phyloP scores from a whole-genome alignment of 495 filamentous ascomycete genomes.

The Aspergillus steynii region DNA sequence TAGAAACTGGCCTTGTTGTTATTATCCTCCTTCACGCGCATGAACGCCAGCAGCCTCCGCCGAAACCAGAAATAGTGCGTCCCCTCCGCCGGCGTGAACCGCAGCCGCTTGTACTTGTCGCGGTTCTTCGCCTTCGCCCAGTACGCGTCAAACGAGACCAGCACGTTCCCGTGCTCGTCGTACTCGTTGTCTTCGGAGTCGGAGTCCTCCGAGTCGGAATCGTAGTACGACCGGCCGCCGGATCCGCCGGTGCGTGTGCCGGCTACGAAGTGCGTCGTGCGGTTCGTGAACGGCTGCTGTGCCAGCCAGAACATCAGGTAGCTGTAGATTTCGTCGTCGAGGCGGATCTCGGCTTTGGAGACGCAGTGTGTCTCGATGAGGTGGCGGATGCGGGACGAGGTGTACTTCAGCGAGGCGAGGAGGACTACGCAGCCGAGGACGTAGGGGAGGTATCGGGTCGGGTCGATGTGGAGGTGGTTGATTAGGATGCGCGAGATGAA shows the following conservation, averaged over 20 bases:
- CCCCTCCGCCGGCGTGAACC: constrained; percentile 65
- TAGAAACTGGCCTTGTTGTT: constrained; percentile 24
- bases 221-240: constrained; percentile 45
- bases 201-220: constrained; percentile 36
- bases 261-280: constrained; percentile 60
- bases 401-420: constrained; percentile 51
- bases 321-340: constrained; percentile 68
- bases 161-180: constrained; percentile 31
- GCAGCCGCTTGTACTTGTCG: constrained; percentile 58
- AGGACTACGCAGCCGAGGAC: constrained; percentile 53
- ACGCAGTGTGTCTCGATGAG: constrained; percentile 35
- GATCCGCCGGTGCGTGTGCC: constrained; percentile 57
- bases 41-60: constrained; percentile 60
- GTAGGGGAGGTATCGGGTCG: constrained; percentile 68
- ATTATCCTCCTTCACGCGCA: constrained; percentile 39
- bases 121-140: constrained; percentile 46
- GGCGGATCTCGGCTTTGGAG: constrained; percentile 61
- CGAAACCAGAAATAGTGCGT: constrained; percentile 68
- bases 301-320: constrained; percentile 72
- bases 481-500: constrained; percentile 59
- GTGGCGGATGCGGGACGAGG: constrained; percentile 41
- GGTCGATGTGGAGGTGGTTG: constrained; percentile 66
- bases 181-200: constrained; percentile 43
- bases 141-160: constrained; percentile 40
- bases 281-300: constrained; percentile 56